Evolutionary conservation across 768 basidiomycete species (phyloP), one percentile per base, ranked within the genome.

Genomic region (Agaricus sinodeliciosus): DNA sequence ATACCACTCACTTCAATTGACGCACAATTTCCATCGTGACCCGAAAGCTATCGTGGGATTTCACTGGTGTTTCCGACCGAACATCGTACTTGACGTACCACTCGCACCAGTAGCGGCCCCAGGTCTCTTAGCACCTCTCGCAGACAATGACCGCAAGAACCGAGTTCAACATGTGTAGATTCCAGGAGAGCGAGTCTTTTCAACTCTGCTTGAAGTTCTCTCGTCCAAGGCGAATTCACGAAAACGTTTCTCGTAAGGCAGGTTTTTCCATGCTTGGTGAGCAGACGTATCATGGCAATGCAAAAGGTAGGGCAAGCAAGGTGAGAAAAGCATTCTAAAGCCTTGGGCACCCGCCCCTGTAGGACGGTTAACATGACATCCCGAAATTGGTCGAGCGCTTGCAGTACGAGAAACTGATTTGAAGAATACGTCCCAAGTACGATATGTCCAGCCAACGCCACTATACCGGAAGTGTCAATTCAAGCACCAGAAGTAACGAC

Each of bases 331-430:
- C 76, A 67, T 54, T 78, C 77, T 26, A 80, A 73, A 34, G 77
- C 75, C 25, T 64, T 71, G n/a, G 64, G 31, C 51, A 75, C 73
- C 39, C 76, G 65, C 22, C 65, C 69, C n/a, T 72, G 67, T 28
- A 80, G 59, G 34, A 81, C 75, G 35, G 79, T 64, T 5, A 82
- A 57, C 5, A 81, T 59, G 0, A 69, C 64, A 48, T 81, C 77
- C 26, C 77, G 65, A 48, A 88, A 62, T 59, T 77, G 72, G 42
- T 77, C 69, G 77, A 80, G 82, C 42, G 74, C 72, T 60, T 85
- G 83, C 9, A 72, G 67, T 51, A 67, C 67, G 36, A 66, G 63
- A 27, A 82, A 61, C 2, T 73, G 57, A 46, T 73, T 72, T 39
- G 62, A 55, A 12, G 67, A 60, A 19, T 51, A 50, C 54, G 58